Base-by-base conservation (phyloP, 2,329 filamentous ascomycete species). In the Nannizzia gypsea region DNA sequence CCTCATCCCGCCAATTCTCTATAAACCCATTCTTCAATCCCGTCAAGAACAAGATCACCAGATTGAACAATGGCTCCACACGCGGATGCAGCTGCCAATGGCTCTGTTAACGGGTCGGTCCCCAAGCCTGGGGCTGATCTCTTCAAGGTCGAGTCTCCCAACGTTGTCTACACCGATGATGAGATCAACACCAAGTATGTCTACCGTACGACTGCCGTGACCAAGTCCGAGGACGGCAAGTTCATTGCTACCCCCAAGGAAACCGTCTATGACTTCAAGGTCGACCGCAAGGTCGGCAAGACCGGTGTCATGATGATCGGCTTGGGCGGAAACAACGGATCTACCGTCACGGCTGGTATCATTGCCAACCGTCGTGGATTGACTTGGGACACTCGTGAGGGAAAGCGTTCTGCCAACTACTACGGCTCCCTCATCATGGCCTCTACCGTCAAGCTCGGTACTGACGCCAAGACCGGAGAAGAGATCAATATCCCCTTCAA, bases 401-500 rank as follows among this genome's bases (percentile, higher is more conserved):
- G 91, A 58, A 78, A 83, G 66, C 89, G 85, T 65, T 80, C 83
- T 65, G 87, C 93, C 76, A 99, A 99, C 79, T 99, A 97, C 83
- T 99, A 96, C 74, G 93, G 93, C 69, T 99, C 93, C 60, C 84
- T 97, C 68, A 84, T 97, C 76, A 97, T 99, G 93, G 83, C 87
- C 64, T 97, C 93, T 20, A 99, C 93, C 66, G 85, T 96, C 78
- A 99, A 97, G 83, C 86, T 99, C 63, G 93, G 93, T 61, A 88
- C 87, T 50, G 90, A 97, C 70, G 81, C 84, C 69, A 83, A 87
- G 76, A 95, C 90, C 63, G 84, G 83, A 69, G 82, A 88, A 76
- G 93, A 99, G 71, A 84, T 99, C 77, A 96, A 97, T 77, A 89
- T 99, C 68, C 92, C 93, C 64, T 95, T 99, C 81, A 89, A 92